Conservation (phyloP, 1,139 yeast genomes). For the Suhomyces bribrorum region DNA sequence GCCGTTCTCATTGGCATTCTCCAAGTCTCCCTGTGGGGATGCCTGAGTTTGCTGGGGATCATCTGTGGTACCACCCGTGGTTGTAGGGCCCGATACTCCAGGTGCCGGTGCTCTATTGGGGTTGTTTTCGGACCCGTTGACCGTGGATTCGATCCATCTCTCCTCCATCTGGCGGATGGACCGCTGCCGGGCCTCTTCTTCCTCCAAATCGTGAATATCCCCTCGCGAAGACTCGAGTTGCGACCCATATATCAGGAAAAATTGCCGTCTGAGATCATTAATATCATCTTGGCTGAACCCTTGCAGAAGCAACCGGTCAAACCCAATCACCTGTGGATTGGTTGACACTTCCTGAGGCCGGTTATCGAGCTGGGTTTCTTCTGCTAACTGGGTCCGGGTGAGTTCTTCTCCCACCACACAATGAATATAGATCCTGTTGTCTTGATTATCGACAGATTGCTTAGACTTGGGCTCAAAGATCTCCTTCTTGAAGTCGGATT, state of each 20-base stretch:
- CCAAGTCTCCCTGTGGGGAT: conserved; percentile 32
- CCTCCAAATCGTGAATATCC: conserved; percentile 41
- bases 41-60: conserved; percentile 17
- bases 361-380: conserved; percentile 64
- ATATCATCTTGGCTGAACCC: conserved; percentile 84
- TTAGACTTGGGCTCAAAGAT: conserved; percentile 36
- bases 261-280: conserved; percentile 69
- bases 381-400: conserved; percentile 55
- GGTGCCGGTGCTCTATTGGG: conserved; percentile 1
- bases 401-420: conserved; percentile 79
- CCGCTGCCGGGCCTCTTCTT: conserved; percentile 38
- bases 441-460: conserved; percentile 7
- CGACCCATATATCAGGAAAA: conserved; percentile 62
- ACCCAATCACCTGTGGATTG: conserved; percentile 76
- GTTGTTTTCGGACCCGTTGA: conserved; percentile 23
- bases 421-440: conserved; percentile 57
- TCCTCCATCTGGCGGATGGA: conserved; percentile 72
- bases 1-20: conserved; percentile 46
- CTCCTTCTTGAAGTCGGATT: conserved; percentile 56
- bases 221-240: conserved; percentile 7
- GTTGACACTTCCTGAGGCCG: conserved; percentile 52
- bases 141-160: conserved; percentile 87
- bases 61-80: conserved; percentile 8
- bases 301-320: conserved; percentile 77
- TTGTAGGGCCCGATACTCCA: conserved; percentile 1